A percentile compares a stretch with the other conserved stretches of the same genome.
Evolutionary conservation across 116 monocot genomes (phyloP).

Genomic region (Trichopus zeylanicus): DNA sequence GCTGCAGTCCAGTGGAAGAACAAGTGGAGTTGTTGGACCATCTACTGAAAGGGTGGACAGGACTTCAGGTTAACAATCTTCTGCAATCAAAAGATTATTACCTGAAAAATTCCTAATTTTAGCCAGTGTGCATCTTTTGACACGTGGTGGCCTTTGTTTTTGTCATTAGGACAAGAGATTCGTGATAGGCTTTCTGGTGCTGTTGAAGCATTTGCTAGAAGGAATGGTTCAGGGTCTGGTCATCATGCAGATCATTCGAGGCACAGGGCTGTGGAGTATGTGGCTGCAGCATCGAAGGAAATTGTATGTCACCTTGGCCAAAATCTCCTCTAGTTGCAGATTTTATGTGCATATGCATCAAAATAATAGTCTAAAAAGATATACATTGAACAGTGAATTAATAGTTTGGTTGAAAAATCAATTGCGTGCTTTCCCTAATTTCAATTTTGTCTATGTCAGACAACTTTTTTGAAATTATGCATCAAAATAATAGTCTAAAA

Average conservation of each 20-base stretch:
- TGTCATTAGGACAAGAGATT: slow-evolving; percentile 65
- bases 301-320: background rate
- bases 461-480: too few species aligned
- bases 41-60: slow-evolving; percentile 35
- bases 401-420: too few species aligned
- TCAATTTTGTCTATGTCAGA: too few species aligned
- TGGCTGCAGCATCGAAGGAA: slow-evolving; percentile 32
- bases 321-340: background rate
- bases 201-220: slow-evolving; percentile 83
- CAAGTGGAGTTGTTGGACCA: slow-evolving; percentile 45
- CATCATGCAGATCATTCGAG: slow-evolving; percentile 34
- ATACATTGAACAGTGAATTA: too few species aligned
- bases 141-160: background rate
- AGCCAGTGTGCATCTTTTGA: background rate
- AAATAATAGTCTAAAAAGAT: too few species aligned
- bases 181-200: slow-evolving; percentile 70
- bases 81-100: background rate
- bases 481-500: too few species aligned
- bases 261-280: slow-evolving; percentile 34
- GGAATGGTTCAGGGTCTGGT: slow-evolving; percentile 38
- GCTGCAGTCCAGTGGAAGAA: slow-evolving; percentile 48
- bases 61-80: slow-evolving; percentile 16
- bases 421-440: too few species aligned
- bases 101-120: background rate
- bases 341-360: background rate